Evolutionary conservation across 2,329 filamentous ascomycete species (phyloP).

Genomic region (Ilyonectria robusta): DNA sequence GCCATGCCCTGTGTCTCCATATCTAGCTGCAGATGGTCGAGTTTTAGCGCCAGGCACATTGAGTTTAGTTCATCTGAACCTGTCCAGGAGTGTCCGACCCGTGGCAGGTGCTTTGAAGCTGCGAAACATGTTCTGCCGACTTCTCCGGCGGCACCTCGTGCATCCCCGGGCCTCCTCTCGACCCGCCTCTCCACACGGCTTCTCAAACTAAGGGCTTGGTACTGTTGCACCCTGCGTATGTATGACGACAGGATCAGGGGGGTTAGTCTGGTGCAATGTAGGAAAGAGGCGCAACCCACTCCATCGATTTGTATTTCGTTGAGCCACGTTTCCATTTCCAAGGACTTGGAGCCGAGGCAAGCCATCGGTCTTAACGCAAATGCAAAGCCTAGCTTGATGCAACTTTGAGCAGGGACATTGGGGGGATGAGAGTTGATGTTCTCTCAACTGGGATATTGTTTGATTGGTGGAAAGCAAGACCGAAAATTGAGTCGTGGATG

Average conservation of each 20-base stretch:
- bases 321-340: constrained; percentile 34
- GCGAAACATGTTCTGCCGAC: constrained; percentile 42
- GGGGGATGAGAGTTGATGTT: not conserved
- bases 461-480: not conserved
- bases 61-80: constrained; percentile 32
- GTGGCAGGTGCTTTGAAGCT: constrained; percentile 38
- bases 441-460: not conserved
- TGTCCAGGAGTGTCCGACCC: constrained; percentile 28
- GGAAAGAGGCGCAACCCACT: constrained; percentile 3
- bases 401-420: not conserved
- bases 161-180: constrained; percentile 42
- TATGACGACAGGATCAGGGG: constrained; percentile 22
- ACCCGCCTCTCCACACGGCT: constrained; percentile 39
- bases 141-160: constrained; percentile 42
- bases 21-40: constrained; percentile 32
- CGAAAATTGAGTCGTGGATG: not conserved
- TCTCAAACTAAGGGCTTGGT: constrained; percentile 26
- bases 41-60: constrained; percentile 44
- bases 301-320: constrained; percentile 22
- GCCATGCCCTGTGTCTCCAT: constrained; percentile 28
- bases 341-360: constrained; percentile 28
- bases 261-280: constrained; percentile 8
- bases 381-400: constrained; percentile 10
- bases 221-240: constrained; percentile 18
- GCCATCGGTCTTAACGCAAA: constrained; percentile 15